Conservation (phyloP, 2,329 filamentous ascomycete species). For the Pseudogymnoascus pannorum region DNA sequence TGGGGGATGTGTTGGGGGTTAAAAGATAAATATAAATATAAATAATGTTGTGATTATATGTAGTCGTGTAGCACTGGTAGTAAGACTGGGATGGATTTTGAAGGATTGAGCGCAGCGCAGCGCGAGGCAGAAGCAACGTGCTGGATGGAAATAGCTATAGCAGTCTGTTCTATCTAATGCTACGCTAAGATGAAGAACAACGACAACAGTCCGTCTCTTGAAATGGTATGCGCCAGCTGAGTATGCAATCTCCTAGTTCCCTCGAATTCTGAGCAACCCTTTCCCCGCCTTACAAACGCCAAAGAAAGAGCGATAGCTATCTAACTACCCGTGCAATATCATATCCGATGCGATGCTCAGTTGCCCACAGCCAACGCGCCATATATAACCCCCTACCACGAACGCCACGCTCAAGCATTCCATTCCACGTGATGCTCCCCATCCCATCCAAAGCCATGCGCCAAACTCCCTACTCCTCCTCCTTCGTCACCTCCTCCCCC, state of each 20-base stretch:
- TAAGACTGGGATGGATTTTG: not conserved
- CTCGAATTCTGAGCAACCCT: too few relatives aligned
- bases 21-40: not conserved
- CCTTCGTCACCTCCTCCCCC: not conserved
- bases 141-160: not conserved
- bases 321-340: not conserved
- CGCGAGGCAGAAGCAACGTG: not conserved
- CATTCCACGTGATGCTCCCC: not conserved
- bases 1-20: too few relatives aligned
- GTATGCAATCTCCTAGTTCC: not conserved
- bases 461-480: not conserved
- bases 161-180: not conserved
- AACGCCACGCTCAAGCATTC: not conserved
- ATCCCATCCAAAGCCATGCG: not conserved
- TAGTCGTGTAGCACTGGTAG: too few relatives aligned
- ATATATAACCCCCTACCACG: not conserved
- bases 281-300: too few relatives aligned
- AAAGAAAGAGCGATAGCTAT: not conserved
- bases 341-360: not conserved
- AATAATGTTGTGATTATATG: too few relatives aligned
- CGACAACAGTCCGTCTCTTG: not conserved
- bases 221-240: not conserved
- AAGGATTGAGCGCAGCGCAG: not conserved
- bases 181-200: slow-evolving; percentile 1
- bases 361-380: not conserved